These are phyloP conservation scores for Hawksworthiomyces lignivorus DNA, from an alignment of 2,329 filamentous ascomycete genomes.

Conservation along the genomic window DNA sequence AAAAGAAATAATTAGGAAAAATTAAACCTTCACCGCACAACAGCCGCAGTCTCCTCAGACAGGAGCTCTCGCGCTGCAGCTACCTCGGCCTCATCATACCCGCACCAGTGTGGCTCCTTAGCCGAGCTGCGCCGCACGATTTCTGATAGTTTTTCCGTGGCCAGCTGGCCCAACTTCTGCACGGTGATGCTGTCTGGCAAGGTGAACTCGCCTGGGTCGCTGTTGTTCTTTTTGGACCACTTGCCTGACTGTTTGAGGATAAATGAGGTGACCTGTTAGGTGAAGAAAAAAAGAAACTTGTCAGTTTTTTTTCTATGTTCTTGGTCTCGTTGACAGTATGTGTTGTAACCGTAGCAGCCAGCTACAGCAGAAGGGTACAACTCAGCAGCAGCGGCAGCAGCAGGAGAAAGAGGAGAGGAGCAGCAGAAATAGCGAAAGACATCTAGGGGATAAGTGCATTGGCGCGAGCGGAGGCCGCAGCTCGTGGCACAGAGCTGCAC, in stretches of 20 bases:
- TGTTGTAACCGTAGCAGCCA: too few species aligned
- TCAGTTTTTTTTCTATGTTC: neutral
- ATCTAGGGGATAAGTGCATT: too few species aligned
- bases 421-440: too few species aligned
- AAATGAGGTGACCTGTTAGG: slow-evolving; percentile 38
- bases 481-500: too few species aligned
- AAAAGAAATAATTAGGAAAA: too few species aligned
- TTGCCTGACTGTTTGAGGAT: slow-evolving; percentile 38
- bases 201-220: slow-evolving; percentile 40
- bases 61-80: slow-evolving; percentile 63
- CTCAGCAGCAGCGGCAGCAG: too few species aligned
- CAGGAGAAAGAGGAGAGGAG: too few species aligned
- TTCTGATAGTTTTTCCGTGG: slow-evolving; percentile 67
- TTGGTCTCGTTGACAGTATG: too few species aligned
- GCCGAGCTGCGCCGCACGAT: slow-evolving; percentile 59
- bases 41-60: slow-evolving; percentile 39
- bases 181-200: slow-evolving; percentile 52
- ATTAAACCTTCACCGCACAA: slow-evolving; percentile 33
- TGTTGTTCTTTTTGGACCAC: slow-evolving; percentile 26
- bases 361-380: too few species aligned
- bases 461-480: too few species aligned
- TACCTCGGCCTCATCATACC: slow-evolving; percentile 65
- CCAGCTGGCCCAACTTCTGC: slow-evolving; percentile 61
- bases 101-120: slow-evolving; percentile 60
- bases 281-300: neutral